Conservation (phyloP, 2,329 filamentous ascomycete species). For the Juglanconis oblonga region DNA sequence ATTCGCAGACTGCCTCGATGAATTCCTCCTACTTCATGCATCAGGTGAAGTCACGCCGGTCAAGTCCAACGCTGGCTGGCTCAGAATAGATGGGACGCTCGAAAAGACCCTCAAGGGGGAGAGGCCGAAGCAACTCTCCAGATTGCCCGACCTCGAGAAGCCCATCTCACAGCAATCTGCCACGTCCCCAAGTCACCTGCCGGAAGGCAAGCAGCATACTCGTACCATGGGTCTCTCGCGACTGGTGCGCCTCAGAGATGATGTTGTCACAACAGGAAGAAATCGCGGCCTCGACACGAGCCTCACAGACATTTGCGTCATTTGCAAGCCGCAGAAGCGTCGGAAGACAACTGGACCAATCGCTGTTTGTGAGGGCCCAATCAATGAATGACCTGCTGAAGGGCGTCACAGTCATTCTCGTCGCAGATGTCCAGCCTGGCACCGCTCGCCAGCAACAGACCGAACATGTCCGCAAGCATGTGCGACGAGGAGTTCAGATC, state of each 20-base stretch:
- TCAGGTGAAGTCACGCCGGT: too few species aligned
- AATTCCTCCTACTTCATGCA: too few species aligned
- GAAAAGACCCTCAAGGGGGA: background rate
- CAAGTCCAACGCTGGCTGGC: too few species aligned
- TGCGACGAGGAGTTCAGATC: background rate
- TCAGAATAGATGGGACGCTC: too few species aligned
- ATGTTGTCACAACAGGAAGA: background rate
- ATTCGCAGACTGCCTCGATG: too few species aligned
- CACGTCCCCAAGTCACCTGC: background rate
- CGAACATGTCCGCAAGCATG: background rate
- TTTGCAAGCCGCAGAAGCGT: background rate
- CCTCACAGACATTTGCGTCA: background rate
- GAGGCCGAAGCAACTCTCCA: background rate
- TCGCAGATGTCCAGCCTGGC: background rate
- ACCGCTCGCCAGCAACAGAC: background rate
- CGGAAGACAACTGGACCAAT: background rate
- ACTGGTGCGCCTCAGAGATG: background rate
- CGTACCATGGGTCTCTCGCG: background rate
- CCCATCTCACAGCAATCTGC: background rate
- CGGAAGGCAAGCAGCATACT: background rate
- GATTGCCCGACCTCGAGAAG: background rate
- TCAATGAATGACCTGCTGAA: background rate
- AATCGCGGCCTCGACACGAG: background rate
- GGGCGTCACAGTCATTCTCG: background rate
- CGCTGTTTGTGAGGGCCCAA: background rate